Base-by-base conservation (phyloP, 2,329 filamentous ascomycete genomes). In the Drechmeria coniospora region DNA sequence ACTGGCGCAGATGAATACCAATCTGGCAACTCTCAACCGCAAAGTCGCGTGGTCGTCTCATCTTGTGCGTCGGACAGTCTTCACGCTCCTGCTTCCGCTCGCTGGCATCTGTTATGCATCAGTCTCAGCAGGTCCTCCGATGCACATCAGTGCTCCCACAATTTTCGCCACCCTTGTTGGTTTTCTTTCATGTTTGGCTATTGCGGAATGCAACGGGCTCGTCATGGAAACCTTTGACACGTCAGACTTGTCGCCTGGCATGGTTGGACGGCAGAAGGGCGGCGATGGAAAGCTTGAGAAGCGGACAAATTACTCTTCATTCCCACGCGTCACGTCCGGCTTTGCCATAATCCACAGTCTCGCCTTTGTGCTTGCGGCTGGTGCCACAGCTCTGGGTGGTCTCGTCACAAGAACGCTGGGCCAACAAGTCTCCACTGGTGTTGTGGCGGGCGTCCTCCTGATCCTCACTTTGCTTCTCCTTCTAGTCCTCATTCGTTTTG, bases 181-280 rank as follows among this genome's bases (percentile, higher is more conserved):
- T 0, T 81, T 81, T 40, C 55, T 83, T 5, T 77, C 74, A 2
- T 75, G 73, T 28, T 64, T 87, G 8, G 79, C 77, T 2, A 73
- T 82, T 25, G 69, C 79, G 3, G 79, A 86, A 50, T 83, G 79
- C 49, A 70, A 77, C 36, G 77, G 79, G 1, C 54, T 86, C 18
- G 66, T 84, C 45, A 84, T 86, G 79, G 79, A 84, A 44, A 75
- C 74, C 0, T 86, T 77, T 47, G 80, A 86, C 46, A 79, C 74
- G n/a, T 81, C 75, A 22, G 80, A 86, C 47, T 59, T 86, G 4
- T 77, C 79, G 38, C 72, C 76, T 2, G 74, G 76, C 8, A 75
- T 78, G 59, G 78, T 65, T 6, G 67, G 68, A 17, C 59, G 60
- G 11, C 60, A 60, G n/a, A 56, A 51, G 16, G 56, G 55, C n/a